Conservation (phyloP, 78 protist species). For the Polysphondylium violaceum region DNA sequence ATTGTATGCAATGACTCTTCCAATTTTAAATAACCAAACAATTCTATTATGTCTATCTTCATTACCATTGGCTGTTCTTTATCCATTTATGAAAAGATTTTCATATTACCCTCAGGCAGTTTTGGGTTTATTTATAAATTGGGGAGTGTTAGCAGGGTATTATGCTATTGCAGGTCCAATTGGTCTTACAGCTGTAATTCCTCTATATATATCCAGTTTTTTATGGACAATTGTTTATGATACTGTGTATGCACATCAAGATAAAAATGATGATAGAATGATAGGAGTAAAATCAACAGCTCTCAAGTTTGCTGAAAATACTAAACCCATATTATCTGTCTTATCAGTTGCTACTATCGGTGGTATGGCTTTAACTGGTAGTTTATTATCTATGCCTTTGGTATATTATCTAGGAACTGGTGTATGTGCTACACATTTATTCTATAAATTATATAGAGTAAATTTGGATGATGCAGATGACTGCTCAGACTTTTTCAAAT, state of each 20-base stretch:
- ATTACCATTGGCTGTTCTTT: constrained; percentile 80
- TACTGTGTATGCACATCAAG: constrained; percentile 94
- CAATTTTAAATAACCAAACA: constrained; percentile 32
- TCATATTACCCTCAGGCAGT: constrained; percentile 91
- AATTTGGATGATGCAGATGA: constrained; percentile 31
- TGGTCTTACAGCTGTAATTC: constrained; percentile 27
- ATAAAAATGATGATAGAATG: constrained; percentile 85
- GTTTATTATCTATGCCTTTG: constrained; percentile 20
- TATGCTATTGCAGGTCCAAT: constrained; percentile 78
- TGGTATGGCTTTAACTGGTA: constrained; percentile 19
- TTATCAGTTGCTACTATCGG: constrained; percentile 57
- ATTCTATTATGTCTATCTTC: constrained; percentile 76
- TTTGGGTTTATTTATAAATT: constrained; percentile 92
- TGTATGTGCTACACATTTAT: constrained; percentile 54
- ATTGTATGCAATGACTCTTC: constrained; percentile 45
- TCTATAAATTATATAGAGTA: constrained; percentile 75
- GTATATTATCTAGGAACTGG: constrained; percentile 23
- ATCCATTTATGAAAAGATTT: constrained; percentile 91
- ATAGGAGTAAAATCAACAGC: constrained; percentile 94
- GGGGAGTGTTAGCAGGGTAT: constrained; percentile 92
- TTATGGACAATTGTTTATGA: constrained; percentile 93
- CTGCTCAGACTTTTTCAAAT: constrained; percentile 22
- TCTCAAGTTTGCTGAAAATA: constrained; percentile 16
- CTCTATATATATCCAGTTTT: constrained; percentile 85
- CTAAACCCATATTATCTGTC: constrained; percentile 12